Conservation (phyloP, 805 yeast genomes). For the Cyberlindnera bimundalis region DNA sequence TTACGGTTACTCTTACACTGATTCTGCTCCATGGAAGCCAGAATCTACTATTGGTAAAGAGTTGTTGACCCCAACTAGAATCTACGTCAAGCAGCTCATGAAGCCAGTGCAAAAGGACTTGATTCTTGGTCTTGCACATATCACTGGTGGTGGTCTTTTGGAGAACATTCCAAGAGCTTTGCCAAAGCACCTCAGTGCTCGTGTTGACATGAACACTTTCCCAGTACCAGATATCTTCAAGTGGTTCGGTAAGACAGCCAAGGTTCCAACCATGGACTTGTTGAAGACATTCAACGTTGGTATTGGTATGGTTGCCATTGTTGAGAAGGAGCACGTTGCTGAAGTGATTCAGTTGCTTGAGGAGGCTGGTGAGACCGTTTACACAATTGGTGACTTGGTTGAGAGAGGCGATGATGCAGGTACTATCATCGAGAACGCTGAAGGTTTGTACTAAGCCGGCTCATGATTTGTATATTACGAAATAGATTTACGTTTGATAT, state of each 20-base stretch:
- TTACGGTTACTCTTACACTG: conserved; percentile 65
- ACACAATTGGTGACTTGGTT: conserved; percentile 59
- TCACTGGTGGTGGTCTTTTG: conserved; percentile 97
- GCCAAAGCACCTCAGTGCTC: conserved; percentile 76
- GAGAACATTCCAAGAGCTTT: conserved; percentile 96
- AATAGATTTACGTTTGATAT: not conserved
- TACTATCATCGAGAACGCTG: conserved; percentile 47
- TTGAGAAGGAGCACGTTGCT: conserved; percentile 61
- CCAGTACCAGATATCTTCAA: conserved; percentile 83
- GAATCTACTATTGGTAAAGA: conserved; percentile 78
- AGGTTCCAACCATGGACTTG: conserved; percentile 80
- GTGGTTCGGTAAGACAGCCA: conserved; percentile 92
- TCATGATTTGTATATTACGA: conserved; percentile 2
- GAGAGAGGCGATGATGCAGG: conserved; percentile 43
- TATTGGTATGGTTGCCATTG: conserved; percentile 93
- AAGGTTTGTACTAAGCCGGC: conserved; percentile 16
- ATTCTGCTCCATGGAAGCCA: conserved; percentile 81
- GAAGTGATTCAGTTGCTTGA: conserved; percentile 50
- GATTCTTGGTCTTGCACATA: conserved; percentile 88
- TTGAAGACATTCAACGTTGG: conserved; percentile 94
- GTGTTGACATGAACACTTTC: conserved; percentile 77
- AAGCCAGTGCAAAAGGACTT: conserved; percentile 65
- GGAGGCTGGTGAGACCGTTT: conserved; percentile 72
- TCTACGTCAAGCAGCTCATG: conserved; percentile 88
- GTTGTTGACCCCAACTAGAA: conserved; percentile 83